phyloP scores from a whole-genome alignment of 1,284 basidiomycete species.

The Cystobasidium slooffiae region DNA sequence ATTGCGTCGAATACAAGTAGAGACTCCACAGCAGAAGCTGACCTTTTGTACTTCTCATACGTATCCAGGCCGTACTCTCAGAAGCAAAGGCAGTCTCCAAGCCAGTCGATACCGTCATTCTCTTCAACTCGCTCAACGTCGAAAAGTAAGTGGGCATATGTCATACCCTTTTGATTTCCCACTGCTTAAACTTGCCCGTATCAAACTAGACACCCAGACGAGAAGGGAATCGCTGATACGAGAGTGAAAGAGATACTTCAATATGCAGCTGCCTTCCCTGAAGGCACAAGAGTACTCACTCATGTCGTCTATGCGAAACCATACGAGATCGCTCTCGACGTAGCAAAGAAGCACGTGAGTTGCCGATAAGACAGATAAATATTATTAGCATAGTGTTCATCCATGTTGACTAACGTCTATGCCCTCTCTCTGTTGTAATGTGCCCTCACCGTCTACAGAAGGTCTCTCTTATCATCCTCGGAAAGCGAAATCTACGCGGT shows the following conservation, averaged over 20 bases:
- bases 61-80: conserved; percentile 6
- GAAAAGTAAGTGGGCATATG: conserved; percentile 16
- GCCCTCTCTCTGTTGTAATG: not conserved
- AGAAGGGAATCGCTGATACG: conserved; percentile 23
- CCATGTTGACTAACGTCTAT: not conserved
- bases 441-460: not conserved
- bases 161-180: not conserved
- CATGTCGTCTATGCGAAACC: conserved; percentile 37
- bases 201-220: conserved; percentile 12
- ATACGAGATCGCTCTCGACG: conserved; percentile 19
- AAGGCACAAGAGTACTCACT: conserved; percentile 18
- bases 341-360: conserved; percentile 41
- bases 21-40: too few relatives aligned
- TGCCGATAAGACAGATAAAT: not conserved
- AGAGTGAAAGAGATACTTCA: conserved; percentile 22
- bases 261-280: conserved; percentile 13
- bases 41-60: not conserved
- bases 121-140: conserved; percentile 33
- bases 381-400: not conserved
- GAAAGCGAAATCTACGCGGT: conserved; percentile 33
- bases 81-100: conserved; percentile 27
- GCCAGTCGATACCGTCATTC: conserved; percentile 34
- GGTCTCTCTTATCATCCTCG: conserved; percentile 31
- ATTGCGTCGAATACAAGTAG: not conserved
- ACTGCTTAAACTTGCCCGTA: not conserved